These are phyloP conservation scores for Aspergillus coremiiformis DNA, from an alignment of 495 filamentous ascomycete genomes.

Conservation along the genomic window DNA sequence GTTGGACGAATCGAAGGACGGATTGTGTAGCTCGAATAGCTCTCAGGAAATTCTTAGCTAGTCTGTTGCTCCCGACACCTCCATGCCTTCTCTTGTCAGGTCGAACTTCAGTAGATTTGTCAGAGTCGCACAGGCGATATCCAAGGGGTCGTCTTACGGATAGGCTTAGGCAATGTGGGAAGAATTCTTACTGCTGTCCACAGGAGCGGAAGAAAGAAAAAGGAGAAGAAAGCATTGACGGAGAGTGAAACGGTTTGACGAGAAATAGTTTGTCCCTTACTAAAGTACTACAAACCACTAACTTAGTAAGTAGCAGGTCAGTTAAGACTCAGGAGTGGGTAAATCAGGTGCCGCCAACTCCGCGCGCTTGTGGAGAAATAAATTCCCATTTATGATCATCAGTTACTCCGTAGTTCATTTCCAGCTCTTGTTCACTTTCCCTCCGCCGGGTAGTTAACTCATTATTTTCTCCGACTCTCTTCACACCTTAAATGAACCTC, in stretches of 20 bases:
- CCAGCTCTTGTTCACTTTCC: not conserved
- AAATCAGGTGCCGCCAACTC: conserved; percentile 20
- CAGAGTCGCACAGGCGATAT: not conserved
- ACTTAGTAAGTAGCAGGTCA: too few relatives aligned
- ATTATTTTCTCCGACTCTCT: conserved; percentile 9
- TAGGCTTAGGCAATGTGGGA: not conserved
- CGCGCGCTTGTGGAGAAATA: conserved; percentile 24
- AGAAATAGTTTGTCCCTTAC: not conserved
- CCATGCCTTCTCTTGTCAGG: conserved; percentile 16
- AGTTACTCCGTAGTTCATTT: too few relatives aligned
- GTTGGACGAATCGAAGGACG: conserved; percentile 7
- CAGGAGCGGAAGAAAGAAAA: conserved; percentile 3
- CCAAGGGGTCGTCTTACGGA: not conserved
- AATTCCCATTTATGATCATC: not conserved
- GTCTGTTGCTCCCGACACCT: conserved; percentile 10
- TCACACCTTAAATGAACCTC: not conserved
- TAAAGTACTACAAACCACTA: too few relatives aligned
- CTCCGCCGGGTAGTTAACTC: conserved; percentile 10
- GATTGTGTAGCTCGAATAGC: conserved; percentile 4
- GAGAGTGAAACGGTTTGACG: conserved; percentile 10
- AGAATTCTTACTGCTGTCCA: not conserved
- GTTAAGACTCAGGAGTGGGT: conserved; percentile 25
- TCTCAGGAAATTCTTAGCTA: conserved; percentile 17
- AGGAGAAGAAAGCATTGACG: conserved; percentile 14
- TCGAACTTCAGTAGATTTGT: not conserved